Percentiles rank a stretch among this genome's conserved stretches.
Evolutionary conservation across 169 alveolate genomes (phyloP).

Genomic region (Eimeria necatrix): DNA sequence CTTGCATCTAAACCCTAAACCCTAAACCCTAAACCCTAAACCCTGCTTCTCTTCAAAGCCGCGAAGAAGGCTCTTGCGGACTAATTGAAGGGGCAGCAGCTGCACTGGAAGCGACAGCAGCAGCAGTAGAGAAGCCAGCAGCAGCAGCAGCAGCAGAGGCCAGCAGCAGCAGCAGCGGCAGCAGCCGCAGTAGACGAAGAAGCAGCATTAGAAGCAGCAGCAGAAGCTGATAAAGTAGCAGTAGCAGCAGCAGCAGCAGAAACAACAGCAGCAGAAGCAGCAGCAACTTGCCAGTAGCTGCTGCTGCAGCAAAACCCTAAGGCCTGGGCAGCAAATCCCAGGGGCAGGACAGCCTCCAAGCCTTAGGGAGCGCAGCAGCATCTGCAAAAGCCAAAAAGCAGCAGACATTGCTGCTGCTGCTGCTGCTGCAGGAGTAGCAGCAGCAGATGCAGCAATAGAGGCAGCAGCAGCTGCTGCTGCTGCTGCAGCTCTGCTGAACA

Average conservation of each 20-base stretch:
- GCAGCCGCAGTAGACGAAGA: too few species aligned
- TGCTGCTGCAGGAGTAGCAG: not conserved
- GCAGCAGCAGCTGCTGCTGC: not conserved
- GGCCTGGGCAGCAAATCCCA: not conserved
- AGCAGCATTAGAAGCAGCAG: too few species aligned
- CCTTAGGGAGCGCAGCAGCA: not conserved
- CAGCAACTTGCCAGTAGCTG: slow-evolving; percentile 17
- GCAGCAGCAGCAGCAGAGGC: too few species aligned
- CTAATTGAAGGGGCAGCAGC: too few species aligned
- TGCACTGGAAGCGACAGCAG: too few species aligned
- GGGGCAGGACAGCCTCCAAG: slow-evolving; percentile 26
- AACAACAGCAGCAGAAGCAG: not conserved
- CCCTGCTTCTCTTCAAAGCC: not conserved
- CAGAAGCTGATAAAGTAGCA: not conserved
- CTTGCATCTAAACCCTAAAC: not conserved
- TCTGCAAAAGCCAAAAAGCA: not conserved
- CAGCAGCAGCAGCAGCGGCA: too few species aligned
- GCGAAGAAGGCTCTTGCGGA: too few species aligned
- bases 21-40: not conserved
- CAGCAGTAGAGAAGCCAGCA: too few species aligned
- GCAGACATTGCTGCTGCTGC: not conserved
- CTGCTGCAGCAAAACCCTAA: not conserved
- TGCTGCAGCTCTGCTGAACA: not conserved
- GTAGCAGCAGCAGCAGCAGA: not conserved
- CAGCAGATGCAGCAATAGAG: not conserved